Evolutionary conservation across 345 rosid species (phyloP).

Genomic region (Reutealis trisperma): DNA sequence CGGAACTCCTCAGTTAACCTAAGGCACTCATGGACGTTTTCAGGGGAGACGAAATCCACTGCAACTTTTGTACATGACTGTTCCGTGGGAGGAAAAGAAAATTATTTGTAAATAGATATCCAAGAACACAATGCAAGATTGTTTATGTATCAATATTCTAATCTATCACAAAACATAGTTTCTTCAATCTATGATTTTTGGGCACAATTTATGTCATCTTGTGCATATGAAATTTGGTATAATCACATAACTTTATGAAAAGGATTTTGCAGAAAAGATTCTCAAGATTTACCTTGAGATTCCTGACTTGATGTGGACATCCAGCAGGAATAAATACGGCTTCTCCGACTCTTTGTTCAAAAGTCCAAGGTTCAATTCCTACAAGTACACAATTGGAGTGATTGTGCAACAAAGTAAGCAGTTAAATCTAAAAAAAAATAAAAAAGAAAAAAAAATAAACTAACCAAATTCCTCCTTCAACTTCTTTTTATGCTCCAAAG

Average conservation of each 20-base stretch:
- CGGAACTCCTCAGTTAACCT: conserved; percentile 84
- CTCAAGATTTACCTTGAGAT: conserved; percentile 61
- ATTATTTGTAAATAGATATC: too few species aligned
- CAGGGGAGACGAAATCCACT: conserved; percentile 90
- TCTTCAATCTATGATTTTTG: too few species aligned
- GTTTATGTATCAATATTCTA: too few species aligned
- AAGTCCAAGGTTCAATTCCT: conserved; percentile 96
- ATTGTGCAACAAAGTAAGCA: background rate
- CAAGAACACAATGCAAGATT: too few species aligned
- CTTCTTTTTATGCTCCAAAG: conserved; percentile 63
- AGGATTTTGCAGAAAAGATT: too few species aligned
- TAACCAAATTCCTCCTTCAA: conserved; percentile 80
- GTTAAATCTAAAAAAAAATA: background rate
- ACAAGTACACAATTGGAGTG: conserved; percentile 5
- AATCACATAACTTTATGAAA: too few species aligned
- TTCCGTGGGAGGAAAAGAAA: background rate
- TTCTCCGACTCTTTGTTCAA: conserved; percentile 79
- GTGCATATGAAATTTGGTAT: too few species aligned
- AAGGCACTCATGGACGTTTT: conserved; percentile 70
- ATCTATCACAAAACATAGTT: too few species aligned
- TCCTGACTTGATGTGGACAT: conserved; percentile 98
- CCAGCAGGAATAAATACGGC: conserved; percentile 97
- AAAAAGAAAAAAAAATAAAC: conserved; percentile 11
- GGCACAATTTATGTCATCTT: too few species aligned
- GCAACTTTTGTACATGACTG: conserved; percentile 98